Evolutionary conservation across 1,284 basidiomycete species (phyloP).

Genomic region (Sporisorium scitamineum): DNA sequence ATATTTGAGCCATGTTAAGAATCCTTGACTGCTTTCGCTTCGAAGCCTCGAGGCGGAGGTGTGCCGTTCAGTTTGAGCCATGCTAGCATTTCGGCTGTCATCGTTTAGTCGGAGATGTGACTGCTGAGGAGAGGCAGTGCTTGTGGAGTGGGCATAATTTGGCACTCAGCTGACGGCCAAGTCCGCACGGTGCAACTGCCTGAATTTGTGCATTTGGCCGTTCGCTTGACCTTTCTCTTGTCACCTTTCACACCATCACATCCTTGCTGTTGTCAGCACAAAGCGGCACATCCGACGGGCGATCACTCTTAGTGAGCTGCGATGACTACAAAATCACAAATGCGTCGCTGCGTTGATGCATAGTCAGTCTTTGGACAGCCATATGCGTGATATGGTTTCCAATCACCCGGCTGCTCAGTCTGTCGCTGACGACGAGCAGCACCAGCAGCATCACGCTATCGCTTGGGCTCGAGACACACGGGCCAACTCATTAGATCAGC

Average conservation of each 20-base stretch:
- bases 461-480: neutral
- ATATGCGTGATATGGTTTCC: neutral
- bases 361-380: constrained; percentile 12
- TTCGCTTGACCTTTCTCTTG: neutral
- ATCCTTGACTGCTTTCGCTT: neutral
- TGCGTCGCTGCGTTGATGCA: neutral
- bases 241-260: neutral
- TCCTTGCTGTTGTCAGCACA: too few relatives aligned
- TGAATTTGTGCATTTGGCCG: neutral
- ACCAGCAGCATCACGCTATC: neutral
- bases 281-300: neutral
- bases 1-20: neutral
- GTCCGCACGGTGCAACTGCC: neutral
- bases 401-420: constrained; percentile 6
- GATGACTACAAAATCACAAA: neutral
- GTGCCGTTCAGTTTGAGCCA: neutral
- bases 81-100: neutral
- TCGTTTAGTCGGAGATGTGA: neutral
- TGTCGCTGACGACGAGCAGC: neutral
- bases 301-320: neutral
- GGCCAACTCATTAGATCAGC: neutral
- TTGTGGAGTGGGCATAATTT: neutral
- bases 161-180: neutral
- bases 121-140: neutral
- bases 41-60: neutral